Percentiles rank a stretch among this genome's conserved stretches.
Conservation (phyloP, 495 filamentous ascomycete genomes). For the Podospora pseudopauciseta region DNA sequence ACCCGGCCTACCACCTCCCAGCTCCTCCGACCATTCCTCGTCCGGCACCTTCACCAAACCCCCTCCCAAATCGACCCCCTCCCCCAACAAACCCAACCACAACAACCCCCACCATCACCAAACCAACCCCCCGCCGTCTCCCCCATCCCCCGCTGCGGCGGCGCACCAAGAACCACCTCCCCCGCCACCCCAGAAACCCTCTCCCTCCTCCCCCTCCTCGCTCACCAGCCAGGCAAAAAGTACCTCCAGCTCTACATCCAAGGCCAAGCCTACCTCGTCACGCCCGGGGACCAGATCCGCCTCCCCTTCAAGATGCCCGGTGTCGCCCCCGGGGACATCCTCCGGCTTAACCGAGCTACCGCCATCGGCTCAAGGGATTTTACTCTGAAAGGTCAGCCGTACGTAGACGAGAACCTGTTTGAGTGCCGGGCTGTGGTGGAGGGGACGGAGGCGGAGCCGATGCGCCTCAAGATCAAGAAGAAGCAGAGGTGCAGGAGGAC, state of each 20-base stretch:
- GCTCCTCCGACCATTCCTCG: slow-evolving; percentile 16
- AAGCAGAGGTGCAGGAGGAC: slow-evolving; percentile 78
- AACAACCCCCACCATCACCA: slow-evolving; percentile 29
- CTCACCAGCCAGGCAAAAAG: slow-evolving; percentile 66
- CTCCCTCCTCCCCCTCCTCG: slow-evolving; percentile 63
- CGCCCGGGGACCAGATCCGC: slow-evolving; percentile 76
- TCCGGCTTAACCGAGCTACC: slow-evolving; percentile 80
- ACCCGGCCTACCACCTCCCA: slow-evolving; percentile 33
- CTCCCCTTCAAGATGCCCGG: slow-evolving; percentile 91
- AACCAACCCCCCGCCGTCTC: slow-evolving; percentile 20
- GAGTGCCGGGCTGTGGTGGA: slow-evolving; percentile 83
- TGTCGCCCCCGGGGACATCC: slow-evolving; percentile 73
- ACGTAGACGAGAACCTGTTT: slow-evolving; percentile 76
- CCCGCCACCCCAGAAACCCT: slow-evolving; percentile 58
- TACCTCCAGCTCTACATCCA: slow-evolving; percentile 88
- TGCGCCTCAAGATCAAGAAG: slow-evolving; percentile 87
- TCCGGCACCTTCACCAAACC: slow-evolving; percentile 28
- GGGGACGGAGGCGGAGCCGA: slow-evolving; percentile 81
- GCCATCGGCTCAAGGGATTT: slow-evolving; percentile 82
- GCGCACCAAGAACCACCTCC: slow-evolving; percentile 29
- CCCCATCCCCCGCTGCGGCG: slow-evolving; percentile 30
- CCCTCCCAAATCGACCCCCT: slow-evolving; percentile 29
- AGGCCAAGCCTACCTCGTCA: slow-evolving; percentile 84
- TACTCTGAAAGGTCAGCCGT: slow-evolving; percentile 74
- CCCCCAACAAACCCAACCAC: slow-evolving; percentile 9